Conservation (phyloP, 305 asterid species). For the Fraxinus latifolia region DNA sequence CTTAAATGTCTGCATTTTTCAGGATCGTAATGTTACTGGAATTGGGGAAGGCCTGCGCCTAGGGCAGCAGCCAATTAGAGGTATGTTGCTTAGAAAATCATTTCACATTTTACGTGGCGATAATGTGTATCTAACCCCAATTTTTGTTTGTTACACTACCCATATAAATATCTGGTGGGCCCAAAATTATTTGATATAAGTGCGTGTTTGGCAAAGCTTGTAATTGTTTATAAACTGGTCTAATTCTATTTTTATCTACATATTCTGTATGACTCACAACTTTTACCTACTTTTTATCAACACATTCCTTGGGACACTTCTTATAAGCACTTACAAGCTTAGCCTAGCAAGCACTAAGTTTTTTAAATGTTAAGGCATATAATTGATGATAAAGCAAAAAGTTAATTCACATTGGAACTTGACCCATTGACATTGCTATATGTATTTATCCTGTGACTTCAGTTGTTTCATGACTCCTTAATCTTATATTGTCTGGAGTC, state of each 20-base stretch:
- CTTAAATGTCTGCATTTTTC: constrained; percentile 20
- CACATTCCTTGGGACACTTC: not conserved
- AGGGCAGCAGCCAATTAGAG: constrained; percentile 23
- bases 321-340: not conserved
- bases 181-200: not conserved
- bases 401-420: not conserved
- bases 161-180: not conserved
- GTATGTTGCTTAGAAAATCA: constrained; percentile 17
- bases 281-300: not conserved
- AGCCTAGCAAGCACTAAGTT: not conserved
- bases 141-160: not conserved
- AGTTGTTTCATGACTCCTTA: not conserved
- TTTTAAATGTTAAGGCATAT: not conserved
- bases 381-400: not conserved
- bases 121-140: not conserved
- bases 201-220: not conserved
- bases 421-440: not conserved
- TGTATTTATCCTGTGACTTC: not conserved
- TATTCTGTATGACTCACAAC: not conserved
- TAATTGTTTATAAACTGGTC: not conserved
- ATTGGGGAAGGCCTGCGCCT: constrained; percentile 25
- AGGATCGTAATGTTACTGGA: constrained; percentile 43
- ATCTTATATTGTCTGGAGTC: not conserved
- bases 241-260: not conserved
- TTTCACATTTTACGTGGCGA: not conserved